phyloP scores from a whole-genome alignment of 345 rosid genomes.

The Eucalyptus pauciflora region DNA sequence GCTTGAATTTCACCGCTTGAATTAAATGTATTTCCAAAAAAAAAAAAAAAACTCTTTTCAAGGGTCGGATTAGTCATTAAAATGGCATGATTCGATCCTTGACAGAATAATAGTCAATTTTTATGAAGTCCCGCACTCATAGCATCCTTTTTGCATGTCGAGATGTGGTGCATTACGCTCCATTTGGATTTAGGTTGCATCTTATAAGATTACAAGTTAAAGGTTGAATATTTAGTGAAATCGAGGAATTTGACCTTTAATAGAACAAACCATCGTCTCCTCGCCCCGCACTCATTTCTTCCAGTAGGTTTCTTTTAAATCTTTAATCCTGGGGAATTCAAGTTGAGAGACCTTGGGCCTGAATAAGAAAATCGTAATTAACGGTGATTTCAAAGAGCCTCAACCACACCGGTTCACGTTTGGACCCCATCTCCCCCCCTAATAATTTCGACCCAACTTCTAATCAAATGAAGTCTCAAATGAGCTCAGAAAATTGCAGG shows the following conservation, averaged over 20 bases:
- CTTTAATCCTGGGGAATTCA: background rate
- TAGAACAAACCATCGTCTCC: background rate
- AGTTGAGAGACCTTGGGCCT: background rate
- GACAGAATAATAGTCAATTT: background rate
- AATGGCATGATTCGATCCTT: background rate
- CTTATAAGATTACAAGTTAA: background rate
- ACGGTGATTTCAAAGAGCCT: background rate
- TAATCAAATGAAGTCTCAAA: background rate
- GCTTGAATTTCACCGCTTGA: background rate
- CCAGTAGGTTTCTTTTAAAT: background rate
- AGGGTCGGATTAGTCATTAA: background rate
- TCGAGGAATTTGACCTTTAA: background rate
- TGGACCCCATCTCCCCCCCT: background rate
- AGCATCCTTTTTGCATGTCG: background rate
- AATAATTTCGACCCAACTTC: background rate
- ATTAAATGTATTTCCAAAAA: background rate
- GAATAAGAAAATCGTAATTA: background rate
- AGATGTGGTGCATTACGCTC: background rate
- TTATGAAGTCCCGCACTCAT: background rate
- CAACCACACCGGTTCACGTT: background rate
- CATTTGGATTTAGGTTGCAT: background rate
- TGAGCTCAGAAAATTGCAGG: background rate
- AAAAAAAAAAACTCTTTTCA: no score
- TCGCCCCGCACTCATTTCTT: background rate
- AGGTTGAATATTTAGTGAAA: background rate